Percentiles rank a stretch among this genome's conserved stretches.
These are phyloP conservation scores for Periconia sp. DNA, from an alignment of 2,329 filamentous ascomycete species.

Conservation along the genomic window DNA sequence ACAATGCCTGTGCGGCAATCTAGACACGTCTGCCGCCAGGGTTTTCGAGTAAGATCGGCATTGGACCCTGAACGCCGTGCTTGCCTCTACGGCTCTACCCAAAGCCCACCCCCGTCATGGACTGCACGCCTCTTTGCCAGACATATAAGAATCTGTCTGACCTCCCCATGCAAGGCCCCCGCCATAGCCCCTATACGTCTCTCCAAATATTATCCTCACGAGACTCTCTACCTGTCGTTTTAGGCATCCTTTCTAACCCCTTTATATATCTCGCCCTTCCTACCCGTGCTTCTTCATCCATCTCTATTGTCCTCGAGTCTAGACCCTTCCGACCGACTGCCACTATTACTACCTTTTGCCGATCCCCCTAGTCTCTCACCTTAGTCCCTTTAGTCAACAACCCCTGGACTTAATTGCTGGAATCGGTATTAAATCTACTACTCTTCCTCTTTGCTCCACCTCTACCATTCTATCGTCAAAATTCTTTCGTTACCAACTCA, in stretches of 20 bases:
- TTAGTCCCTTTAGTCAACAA: neutral
- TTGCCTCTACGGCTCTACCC: neutral
- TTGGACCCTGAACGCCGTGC: constrained; percentile 15
- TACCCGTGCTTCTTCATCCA: too few species aligned
- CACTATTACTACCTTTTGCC: neutral
- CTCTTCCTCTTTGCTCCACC: neutral
- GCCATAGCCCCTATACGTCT: neutral
- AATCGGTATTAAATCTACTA: neutral
- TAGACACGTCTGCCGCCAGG: constrained; percentile 10
- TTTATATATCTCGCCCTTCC: too few species aligned
- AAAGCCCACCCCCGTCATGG: neutral
- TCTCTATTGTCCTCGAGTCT: neutral
- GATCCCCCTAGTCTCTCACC: neutral
- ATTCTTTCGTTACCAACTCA: neutral
- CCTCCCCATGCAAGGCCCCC: neutral
- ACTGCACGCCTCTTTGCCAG: constrained; percentile 16
- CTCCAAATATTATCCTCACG: neutral
- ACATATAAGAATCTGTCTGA: neutral
- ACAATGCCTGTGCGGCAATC: constrained; percentile 13
- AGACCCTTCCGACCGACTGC: neutral
- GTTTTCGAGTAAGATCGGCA: constrained; percentile 17
- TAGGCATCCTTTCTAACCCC: too few species aligned
- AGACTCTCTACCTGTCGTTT: too few species aligned
- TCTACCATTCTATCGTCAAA: neutral
- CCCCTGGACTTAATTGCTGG: constrained; percentile 8